Evolutionary conservation across 495 filamentous ascomycete genomes (phyloP).

Genomic region (Aspergillus wentii): DNA sequence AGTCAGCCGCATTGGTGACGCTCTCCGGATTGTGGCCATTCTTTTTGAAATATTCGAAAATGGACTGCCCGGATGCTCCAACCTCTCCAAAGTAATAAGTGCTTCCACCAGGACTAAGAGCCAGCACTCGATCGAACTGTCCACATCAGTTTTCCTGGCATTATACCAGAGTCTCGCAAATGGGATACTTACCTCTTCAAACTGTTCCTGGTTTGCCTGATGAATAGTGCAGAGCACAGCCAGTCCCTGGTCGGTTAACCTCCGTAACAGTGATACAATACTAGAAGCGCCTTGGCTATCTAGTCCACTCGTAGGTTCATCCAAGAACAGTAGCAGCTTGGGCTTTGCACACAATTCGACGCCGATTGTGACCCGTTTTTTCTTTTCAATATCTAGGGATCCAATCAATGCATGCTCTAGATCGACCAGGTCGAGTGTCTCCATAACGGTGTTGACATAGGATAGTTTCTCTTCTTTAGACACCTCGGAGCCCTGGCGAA

Average conservation of each 20-base stretch:
- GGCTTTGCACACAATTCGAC: conserved; percentile 79
- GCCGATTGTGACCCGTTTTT: conserved; percentile 70
- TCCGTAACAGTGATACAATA: conserved; percentile 66
- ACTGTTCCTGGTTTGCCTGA: conserved; percentile 71
- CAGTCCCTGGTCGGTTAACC: conserved; percentile 60
- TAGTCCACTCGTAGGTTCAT: conserved; percentile 69
- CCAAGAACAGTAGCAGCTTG: conserved; percentile 63
- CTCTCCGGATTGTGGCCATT: conserved; percentile 30
- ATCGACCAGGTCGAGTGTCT: conserved; percentile 73
- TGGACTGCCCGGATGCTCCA: conserved; percentile 43
- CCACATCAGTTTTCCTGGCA: conserved; percentile 57
- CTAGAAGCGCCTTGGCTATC: conserved; percentile 72
- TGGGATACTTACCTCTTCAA: conserved; percentile 53
- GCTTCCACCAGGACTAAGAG: conserved; percentile 60
- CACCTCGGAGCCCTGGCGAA: conserved; percentile 67
- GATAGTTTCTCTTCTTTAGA: conserved; percentile 68
- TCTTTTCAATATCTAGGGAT: conserved; percentile 58
- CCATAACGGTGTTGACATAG: conserved; percentile 78
- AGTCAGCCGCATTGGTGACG: conserved; percentile 74
- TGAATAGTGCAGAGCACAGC: conserved; percentile 67
- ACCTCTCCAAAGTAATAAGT: conserved; percentile 68
- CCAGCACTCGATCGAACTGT: conserved; percentile 64
- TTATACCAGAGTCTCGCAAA: conserved; percentile 58
- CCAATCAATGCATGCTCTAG: conserved; percentile 84
- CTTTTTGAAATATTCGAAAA: conserved; percentile 50